Base-by-base conservation (phyloP, 169 alveolate genomes). In the Eimeria sp. region DNA sequence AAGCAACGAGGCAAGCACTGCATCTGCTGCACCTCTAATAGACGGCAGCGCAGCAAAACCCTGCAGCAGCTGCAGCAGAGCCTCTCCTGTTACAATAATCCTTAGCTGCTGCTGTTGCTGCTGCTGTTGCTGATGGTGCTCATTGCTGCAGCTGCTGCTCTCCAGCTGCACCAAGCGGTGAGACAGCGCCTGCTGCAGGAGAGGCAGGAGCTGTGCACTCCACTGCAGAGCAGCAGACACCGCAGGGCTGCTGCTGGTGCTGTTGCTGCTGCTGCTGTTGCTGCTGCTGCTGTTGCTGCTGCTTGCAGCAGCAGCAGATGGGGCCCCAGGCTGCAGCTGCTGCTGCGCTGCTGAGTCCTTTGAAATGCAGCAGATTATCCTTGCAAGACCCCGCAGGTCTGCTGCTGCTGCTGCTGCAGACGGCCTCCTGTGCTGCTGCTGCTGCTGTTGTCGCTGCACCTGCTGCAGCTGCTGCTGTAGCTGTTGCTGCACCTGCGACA, bases 31-130 rank as follows among this genome's bases (percentile, higher is more conserved):
- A 14, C 84, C 51, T 1, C 7, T 45, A 20, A 27, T 22, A 73
- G 57, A 73, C 57, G 84, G 84, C 84, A 73, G 84, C 22, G 84
- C 84, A 7, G 45, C 84, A 18, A 73, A 6, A 5, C 51, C 57
- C 84, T 73, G 84, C 84, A 73, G 51, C 84, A 73, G 9, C 84
- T 73, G 84, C 84, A 27, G 27, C 16, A 73, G 84, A 6, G 84
- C 51, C 84, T 73, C 57, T n/a, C 18, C 16, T 16, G 84, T 7
- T 9, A 20, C 51, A 49, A 73, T 40, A 16, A 73, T 4, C 57
- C 40, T 20, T 1, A 73, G 22, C 51, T 27, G 49, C 57, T 73
- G 84, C 57, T 73, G 84, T 11, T 40, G 84, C 51, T 73, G 84
- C 84, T 65, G 75, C 75, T 65, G n/a, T n/a, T 65, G 16, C 75